These are phyloP conservation scores for Cenchrus americanus DNA, from an alignment of 176 grass and related monocot species.

Conservation along the genomic window DNA sequence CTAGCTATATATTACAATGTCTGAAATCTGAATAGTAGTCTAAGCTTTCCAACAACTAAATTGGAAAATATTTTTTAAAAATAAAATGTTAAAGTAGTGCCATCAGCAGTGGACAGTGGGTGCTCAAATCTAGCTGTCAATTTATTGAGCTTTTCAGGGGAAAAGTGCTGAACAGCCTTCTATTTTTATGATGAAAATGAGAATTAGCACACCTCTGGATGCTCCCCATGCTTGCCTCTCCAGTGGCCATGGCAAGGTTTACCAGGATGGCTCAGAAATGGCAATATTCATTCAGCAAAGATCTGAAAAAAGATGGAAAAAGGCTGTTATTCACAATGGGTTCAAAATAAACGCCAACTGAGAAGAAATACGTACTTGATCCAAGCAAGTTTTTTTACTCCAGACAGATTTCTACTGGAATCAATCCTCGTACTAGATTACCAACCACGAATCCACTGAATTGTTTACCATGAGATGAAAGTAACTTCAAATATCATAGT, in stretches of 20 bases:
- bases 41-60: background rate
- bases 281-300: background rate
- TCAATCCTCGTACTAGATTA: background rate
- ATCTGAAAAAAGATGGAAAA: slow-evolving; percentile 36
- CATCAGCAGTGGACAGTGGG: background rate
- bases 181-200: slow-evolving; percentile 1
- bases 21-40: background rate
- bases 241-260: slow-evolving; percentile 44
- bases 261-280: slow-evolving; percentile 20
- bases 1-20: slow-evolving; percentile 16
- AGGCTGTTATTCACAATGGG: background rate
- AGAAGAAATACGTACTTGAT: background rate
- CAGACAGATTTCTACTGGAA: background rate
- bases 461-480: background rate
- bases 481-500: background rate
- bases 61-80: background rate
- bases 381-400: background rate
- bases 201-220: slow-evolving; percentile 42
- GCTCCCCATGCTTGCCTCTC: slow-evolving; percentile 35
- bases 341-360: background rate
- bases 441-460: background rate
- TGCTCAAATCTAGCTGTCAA: background rate
- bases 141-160: background rate
- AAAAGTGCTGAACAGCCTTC: too few relatives aligned
- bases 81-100: background rate